Base-by-base conservation (phyloP, 441 rosid species). In the Populus trichocarpa region DNA sequence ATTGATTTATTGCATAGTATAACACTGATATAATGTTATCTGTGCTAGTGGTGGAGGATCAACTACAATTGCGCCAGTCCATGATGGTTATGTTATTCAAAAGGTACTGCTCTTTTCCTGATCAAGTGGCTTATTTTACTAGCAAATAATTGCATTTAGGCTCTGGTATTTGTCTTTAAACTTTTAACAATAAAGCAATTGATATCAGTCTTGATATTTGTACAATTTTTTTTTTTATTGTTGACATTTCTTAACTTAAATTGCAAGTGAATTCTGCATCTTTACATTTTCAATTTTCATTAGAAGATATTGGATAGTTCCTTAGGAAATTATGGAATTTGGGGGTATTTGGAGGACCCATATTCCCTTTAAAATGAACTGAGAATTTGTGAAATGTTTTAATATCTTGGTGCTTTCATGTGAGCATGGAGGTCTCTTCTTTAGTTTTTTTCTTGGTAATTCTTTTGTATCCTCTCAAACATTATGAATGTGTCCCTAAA, bases 61-160 rank as follows among this genome's bases (percentile, higher is more conserved):
- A 73, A 95, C 97, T 65, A 91, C 97, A 73, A 89, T 95, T 78
- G 90, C 98, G 76, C 99, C 99, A 2, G 99, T 95, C 69, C 99
- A 97, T 78, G 99, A 97, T 80, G 99, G 99, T 77, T 94, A 92
- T 84, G 99, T 95, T 81, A 97, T 97, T 86, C 99, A 97, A 79
- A 97, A 93, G 99, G 99, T 97, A 87, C 64, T 33, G 75, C 10
- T 67, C 61, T 35, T 80, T 70, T 63, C 40, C 32, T 33, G n/a
- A 14, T 64, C 75, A 67, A 50, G 46, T 74, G 79, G 63, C 11
- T 20, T 6, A 6, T 75, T 13, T 64, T 25, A 23, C 36, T 63
- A 26, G 22, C 69, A 22, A 74, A 38, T 35, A 40, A 9, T 53
- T 68, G 4, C 38, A 25, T 66, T 67, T 20, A 25, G 61, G 42